Evolutionary conservation across 345 rosid genomes (phyloP), one percentile per base, ranked within the genome.

Genomic region (Brassica nigra): DNA sequence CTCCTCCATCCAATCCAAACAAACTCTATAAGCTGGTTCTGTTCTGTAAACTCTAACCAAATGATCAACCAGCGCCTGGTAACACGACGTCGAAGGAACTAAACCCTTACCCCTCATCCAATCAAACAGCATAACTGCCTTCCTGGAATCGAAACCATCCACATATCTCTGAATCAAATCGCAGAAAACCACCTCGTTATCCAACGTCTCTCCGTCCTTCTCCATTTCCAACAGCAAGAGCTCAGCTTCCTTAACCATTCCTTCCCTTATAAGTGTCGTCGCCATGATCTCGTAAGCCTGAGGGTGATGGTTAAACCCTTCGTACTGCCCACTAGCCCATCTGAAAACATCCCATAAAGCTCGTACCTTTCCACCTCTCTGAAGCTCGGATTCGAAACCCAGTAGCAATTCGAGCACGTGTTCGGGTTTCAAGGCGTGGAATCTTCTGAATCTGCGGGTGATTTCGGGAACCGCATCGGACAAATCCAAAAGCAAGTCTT

Each of bases 331-430:
- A 74, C 54, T 62, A 68, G 69, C 89, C 85, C 87, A 88, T 73
- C 75, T 86, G 82, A 91, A 91, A 81, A 90, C 2, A 67, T 75
- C 83, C 95, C 94, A 90, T 64, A 93, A 79, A 83, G 89, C 68
- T 78, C 69, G 90, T 10, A 90, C 84, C 86, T 91, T 91, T 83
- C 42, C 87, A 72, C 69, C 83, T 70, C 75, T 88, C 63, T 75
- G 82, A 61, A 73, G 66, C 78, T 87, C 88, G 63, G 77, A 71
- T 66, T 82, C 68, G 77, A 90, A 89, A 58, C 86, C 87, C 84
- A 79, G 62, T 3, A 88, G 76, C 8, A 93, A 34, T 83, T 86
- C 87, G 63, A 89, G 91, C 76, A 89, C 90, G 78, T 93, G 57
- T 66, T 86, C 86, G 14, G 97, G 89, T 75, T 75, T 77, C 82